Conservation (phyloP, 192 early-diverging fungal species). For the Chytriomyces sp. region DNA sequence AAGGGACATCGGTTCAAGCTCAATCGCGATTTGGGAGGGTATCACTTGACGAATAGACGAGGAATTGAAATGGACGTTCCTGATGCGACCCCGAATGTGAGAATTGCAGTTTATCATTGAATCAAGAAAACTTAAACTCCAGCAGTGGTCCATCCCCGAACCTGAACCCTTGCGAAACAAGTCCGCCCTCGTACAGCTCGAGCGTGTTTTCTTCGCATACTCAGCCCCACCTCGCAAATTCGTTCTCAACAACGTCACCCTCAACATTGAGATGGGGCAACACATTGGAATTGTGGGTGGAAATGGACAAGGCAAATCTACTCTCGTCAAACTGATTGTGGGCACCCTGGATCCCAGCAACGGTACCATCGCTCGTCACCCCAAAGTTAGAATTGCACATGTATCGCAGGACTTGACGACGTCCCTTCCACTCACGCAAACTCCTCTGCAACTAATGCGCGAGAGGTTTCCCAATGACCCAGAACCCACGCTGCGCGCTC, state of each 20-base stretch:
- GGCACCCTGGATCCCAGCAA: conserved; percentile 61
- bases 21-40: conserved; percentile 42
- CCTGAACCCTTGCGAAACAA: conserved; percentile 68
- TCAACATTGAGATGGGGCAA: conserved; percentile 68
- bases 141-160: conserved; percentile 64
- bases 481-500: conserved; percentile 67
- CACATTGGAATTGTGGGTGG: conserved; percentile 79
- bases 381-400: conserved; percentile 72
- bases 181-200: conserved; percentile 68
- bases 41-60: conserved; percentile 12
- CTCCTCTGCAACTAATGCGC: conserved; percentile 58
- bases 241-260: conserved; percentile 67
- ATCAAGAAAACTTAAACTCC: no score
- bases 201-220: conserved; percentile 56
- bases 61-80: conserved; percentile 31
- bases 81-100: conserved; percentile 51
- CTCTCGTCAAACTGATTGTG: conserved; percentile 75
- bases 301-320: conserved; percentile 74
- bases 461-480: conserved; percentile 40
- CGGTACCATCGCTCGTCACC: conserved; percentile 67
- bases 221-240: conserved; percentile 9
- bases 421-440: conserved; percentile 49
- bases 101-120: not conserved
- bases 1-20: conserved; percentile 53
- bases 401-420: conserved; percentile 81